Percentiles rank a stretch among this genome's conserved stretches.
Conservation (phyloP, 768 basidiomycete species). For the Tricholoma hemisulphureum region DNA sequence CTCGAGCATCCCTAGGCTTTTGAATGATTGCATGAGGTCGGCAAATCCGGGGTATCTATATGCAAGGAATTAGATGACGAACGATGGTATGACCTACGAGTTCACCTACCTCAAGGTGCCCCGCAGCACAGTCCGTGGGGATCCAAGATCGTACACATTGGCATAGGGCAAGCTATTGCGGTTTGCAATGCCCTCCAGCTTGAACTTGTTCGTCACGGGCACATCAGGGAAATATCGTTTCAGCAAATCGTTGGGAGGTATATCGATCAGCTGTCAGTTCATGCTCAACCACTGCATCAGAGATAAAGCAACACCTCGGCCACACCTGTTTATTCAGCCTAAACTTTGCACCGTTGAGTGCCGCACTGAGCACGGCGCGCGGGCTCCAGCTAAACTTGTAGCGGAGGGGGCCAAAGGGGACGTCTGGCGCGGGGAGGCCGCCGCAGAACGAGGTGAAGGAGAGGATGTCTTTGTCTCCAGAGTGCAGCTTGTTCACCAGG, state of each 20-base stretch:
- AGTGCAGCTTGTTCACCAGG: constrained; percentile 52
- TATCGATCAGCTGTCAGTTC: constrained; percentile 38
- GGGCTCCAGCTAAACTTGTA: constrained; percentile 97
- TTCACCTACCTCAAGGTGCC: constrained; percentile 73
- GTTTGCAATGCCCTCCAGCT: constrained; percentile 84
- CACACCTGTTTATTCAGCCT: constrained; percentile 57
- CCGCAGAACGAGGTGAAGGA: constrained; percentile 93
- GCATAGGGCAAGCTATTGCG: constrained; percentile 75
- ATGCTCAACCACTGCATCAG: neutral
- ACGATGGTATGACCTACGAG: neutral
- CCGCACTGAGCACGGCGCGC: constrained; percentile 79
- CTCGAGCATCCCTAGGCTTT: constrained; percentile 66
- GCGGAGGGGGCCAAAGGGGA: constrained; percentile 62
- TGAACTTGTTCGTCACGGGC: constrained; percentile 58
- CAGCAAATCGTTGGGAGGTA: constrained; percentile 57
- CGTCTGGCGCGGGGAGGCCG: constrained; percentile 81
- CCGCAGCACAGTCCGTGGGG: constrained; percentile 62
- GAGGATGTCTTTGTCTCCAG: constrained; percentile 52
- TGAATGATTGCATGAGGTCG: constrained; percentile 69
- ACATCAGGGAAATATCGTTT: constrained; percentile 61
- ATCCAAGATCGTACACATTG: constrained; percentile 57
- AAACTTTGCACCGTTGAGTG: constrained; percentile 69
- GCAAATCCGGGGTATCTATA: constrained; percentile 83
- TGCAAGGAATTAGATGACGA: neutral
- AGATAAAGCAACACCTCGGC: neutral